Evolutionary conservation across 129 eudicot genomes (phyloP).

Genomic region (Artemisia tridentata): DNA sequence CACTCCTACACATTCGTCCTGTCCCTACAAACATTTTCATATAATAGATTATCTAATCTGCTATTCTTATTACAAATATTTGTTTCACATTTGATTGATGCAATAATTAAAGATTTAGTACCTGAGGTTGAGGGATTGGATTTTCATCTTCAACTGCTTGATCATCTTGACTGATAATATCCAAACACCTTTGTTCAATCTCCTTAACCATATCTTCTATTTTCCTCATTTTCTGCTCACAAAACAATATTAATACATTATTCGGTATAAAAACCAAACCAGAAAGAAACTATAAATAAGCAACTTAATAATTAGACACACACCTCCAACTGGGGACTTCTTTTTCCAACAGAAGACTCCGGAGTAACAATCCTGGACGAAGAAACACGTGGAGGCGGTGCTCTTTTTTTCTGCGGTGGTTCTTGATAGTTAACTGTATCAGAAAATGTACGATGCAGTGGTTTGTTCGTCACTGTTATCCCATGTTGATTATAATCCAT

Average conservation of each 20-base stretch:
- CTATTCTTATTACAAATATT: not conserved
- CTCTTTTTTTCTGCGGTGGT: not conserved
- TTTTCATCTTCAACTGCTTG: not conserved
- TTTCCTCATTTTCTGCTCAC: not conserved
- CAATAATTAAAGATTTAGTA: not conserved
- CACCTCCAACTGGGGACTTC: conserved; percentile 14
- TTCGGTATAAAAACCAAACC: no score
- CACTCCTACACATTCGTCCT: conserved; percentile 23
- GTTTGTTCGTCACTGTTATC: no score
- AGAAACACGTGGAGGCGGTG: conserved; percentile 1
- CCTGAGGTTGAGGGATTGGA: not conserved
- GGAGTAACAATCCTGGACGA: not conserved
- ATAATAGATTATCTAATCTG: not conserved
- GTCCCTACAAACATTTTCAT: not conserved
- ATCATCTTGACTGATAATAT: conserved; percentile 4
- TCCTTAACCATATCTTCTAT: conserved; percentile 17
- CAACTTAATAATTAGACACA: not conserved
- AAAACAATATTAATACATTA: no score
- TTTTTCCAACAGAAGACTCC: not conserved
- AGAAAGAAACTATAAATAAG: not conserved
- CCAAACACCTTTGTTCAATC: conserved; percentile 24
- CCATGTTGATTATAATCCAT: no score
- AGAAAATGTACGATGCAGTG: conserved; percentile 8
- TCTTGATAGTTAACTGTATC: not conserved
- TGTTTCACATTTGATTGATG: not conserved